Evolutionary conservation across 805 yeast genomes (phyloP).

Genomic region (Sugiyamaella marilandica): DNA sequence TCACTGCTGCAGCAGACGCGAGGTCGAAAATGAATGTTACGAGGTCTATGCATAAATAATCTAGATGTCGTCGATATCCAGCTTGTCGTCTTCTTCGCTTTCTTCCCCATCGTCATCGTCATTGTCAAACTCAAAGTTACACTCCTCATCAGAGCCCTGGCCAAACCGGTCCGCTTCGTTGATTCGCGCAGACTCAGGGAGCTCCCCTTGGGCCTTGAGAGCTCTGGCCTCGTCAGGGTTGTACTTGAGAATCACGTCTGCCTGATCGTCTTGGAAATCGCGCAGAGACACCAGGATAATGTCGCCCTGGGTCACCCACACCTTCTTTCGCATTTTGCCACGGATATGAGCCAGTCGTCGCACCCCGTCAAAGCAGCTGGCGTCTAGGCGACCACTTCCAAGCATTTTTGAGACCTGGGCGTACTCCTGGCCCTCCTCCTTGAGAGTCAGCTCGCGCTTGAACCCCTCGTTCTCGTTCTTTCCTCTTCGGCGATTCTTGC

Average conservation of each 20-base stretch:
- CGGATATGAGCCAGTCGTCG: conserved; percentile 96
- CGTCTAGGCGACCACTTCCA: conserved; percentile 97
- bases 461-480: conserved; percentile 88
- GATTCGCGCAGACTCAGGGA: conserved; percentile 95
- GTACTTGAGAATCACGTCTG: conserved; percentile 96
- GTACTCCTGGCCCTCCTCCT: conserved; percentile 97
- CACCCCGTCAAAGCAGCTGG: conserved; percentile 88
- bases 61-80: conserved; percentile 75
- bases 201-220: conserved; percentile 89
- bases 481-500: conserved; percentile 90
- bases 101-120: conserved; percentile 78
- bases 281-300: conserved; percentile 91
- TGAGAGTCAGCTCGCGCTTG: conserved; percentile 88
- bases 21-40: too few species aligned
- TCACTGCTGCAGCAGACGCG: too few species aligned
- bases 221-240: conserved; percentile 98
- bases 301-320: conserved; percentile 99
- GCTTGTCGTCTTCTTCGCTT: conserved; percentile 45
- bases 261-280: conserved; percentile 97
- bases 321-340: conserved; percentile 98
- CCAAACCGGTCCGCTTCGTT: conserved; percentile 97
- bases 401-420: conserved; percentile 98
- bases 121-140: conserved; percentile 96
- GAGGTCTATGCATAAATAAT: background rate
- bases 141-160: conserved; percentile 94